These are phyloP conservation scores for Paraglomus occultum DNA, from an alignment of 192 early-diverging fungal species.

Conservation along the genomic window DNA sequence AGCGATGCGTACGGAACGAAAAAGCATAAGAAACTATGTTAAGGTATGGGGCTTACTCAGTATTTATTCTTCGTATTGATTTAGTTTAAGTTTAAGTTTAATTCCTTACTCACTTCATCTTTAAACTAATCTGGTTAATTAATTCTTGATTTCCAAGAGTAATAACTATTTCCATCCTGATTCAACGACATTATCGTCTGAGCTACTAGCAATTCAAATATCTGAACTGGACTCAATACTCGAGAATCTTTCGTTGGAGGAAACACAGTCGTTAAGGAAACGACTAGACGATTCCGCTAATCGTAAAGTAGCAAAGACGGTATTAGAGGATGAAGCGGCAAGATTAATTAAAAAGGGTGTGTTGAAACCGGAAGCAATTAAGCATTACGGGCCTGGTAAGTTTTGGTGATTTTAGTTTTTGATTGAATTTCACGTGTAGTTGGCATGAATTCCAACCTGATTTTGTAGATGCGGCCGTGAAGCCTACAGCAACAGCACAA, in stretches of 20 bases:
- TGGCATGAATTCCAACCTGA: not conserved
- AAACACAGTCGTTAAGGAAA: conserved; percentile 34
- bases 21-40: conserved; percentile 60
- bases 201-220: conserved; percentile 38
- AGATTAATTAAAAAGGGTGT: conserved; percentile 35
- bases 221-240: conserved; percentile 57
- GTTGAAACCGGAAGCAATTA: conserved; percentile 32
- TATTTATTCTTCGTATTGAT: not conserved
- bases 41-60: conserved; percentile 32
- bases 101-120: not conserved
- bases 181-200: conserved; percentile 26
- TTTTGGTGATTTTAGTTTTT: not conserved
- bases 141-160: too few relatives aligned
- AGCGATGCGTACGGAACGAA: conserved; percentile 68
- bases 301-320: conserved; percentile 34
- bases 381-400: conserved; percentile 40
- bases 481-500: not conserved
- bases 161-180: conserved; percentile 43
- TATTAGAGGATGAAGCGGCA: conserved; percentile 31
- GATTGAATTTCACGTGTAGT: conserved; percentile 12
- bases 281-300: conserved; percentile 32
- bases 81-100: too few relatives aligned
- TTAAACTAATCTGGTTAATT: not conserved
- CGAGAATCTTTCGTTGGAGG: conserved; percentile 48
- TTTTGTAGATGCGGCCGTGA: conserved; percentile 26